Conservation (phyloP, 148 eudicot species). For the Chenopodium quinoa region DNA sequence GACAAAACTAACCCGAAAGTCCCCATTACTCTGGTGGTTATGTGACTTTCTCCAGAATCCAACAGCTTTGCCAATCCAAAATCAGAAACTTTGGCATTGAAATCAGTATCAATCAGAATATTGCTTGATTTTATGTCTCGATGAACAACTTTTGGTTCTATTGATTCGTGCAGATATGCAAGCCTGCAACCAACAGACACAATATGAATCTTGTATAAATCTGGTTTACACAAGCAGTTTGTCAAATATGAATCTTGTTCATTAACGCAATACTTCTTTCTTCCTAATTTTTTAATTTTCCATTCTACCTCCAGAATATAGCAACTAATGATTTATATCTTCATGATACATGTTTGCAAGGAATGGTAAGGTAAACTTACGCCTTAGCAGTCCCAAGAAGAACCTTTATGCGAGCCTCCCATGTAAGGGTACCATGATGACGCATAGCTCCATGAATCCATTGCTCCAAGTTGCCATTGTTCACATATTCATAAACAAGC, state of each 20-base stretch:
- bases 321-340: neutral
- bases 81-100: constrained; percentile 82
- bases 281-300: neutral
- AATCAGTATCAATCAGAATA: constrained; percentile 77
- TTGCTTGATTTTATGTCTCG: constrained; percentile 95
- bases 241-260: neutral
- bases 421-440: constrained; percentile 65
- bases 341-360: neutral
- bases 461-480: constrained; percentile 90
- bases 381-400: constrained; percentile 88
- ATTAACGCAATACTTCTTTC: too few species aligned
- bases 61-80: constrained; percentile 93
- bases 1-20: constrained; percentile 73
- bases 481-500: constrained; percentile 84
- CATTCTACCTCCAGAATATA: neutral
- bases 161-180: constrained; percentile 90
- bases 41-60: constrained; percentile 88
- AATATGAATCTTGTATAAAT: neutral
- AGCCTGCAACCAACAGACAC: constrained; percentile 50
- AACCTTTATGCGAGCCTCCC: constrained; percentile 93
- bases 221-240: neutral
- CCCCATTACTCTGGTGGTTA: constrained; percentile 91
- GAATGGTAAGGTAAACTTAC: constrained; percentile 43
- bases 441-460: constrained; percentile 95
- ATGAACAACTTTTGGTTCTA: constrained; percentile 87